These are phyloP conservation scores for Stipa capillata DNA, from an alignment of 176 grass and related monocot species.

Conservation along the genomic window DNA sequence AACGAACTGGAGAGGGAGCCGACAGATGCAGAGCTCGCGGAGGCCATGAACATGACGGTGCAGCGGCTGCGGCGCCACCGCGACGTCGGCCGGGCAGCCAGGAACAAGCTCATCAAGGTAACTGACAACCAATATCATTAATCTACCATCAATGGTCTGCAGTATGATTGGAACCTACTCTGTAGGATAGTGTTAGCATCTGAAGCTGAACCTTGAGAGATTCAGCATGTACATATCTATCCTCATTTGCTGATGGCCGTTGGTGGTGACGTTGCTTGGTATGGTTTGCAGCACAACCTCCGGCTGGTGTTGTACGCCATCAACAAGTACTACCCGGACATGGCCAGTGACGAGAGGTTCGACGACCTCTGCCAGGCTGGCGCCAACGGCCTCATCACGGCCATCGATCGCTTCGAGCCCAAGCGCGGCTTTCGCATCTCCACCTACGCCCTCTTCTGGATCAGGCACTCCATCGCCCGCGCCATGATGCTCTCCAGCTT, in stretches of 20 bases:
- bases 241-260: neutral
- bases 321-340: conserved; percentile 80
- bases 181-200: neutral
- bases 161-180: no score
- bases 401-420: conserved; percentile 72
- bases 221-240: no score
- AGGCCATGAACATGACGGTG: conserved; percentile 39
- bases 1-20: conserved; percentile 46
- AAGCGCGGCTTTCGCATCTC: conserved; percentile 77
- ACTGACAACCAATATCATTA: no score
- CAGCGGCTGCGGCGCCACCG: conserved; percentile 36
- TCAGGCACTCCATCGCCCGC: conserved; percentile 71
- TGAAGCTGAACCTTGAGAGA: neutral
- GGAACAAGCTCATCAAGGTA: conserved; percentile 88
- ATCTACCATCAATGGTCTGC: no score
- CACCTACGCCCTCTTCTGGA: conserved; percentile 89
- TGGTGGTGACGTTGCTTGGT: neutral
- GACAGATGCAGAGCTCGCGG: conserved; percentile 43
- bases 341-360: conserved; percentile 48
- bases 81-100: conserved; percentile 45
- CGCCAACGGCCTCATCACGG: conserved; percentile 70
- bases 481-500: conserved; percentile 76
- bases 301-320: conserved; percentile 69
- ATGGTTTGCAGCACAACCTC: conserved; percentile 90
- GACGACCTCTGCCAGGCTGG: conserved; percentile 86